A percentile compares a stretch with the other conserved stretches of the same genome.
Evolutionary conservation across 495 filamentous ascomycete species (phyloP).

Genomic region (Xylaria flabelliformis): DNA sequence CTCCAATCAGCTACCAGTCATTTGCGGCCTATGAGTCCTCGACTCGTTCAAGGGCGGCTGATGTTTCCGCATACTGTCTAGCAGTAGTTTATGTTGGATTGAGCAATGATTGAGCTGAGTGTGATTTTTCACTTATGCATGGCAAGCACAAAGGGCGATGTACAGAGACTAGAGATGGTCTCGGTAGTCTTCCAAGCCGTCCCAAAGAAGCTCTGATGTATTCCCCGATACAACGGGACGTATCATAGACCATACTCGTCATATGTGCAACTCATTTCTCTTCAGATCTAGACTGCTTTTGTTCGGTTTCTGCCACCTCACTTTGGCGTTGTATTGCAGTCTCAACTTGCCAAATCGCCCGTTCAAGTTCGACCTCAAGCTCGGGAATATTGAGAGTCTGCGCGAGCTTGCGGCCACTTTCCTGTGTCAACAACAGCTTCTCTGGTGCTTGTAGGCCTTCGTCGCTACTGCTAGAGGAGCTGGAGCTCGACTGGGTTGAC

Average conservation of each 20-base stretch:
- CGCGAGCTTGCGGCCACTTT: slow-evolving; percentile 68
- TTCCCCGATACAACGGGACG: no score
- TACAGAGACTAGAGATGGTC: neutral
- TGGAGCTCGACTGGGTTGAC: slow-evolving; percentile 41
- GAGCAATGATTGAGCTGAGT: neutral
- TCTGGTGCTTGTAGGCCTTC: slow-evolving; percentile 52
- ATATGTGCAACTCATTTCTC: neutral
- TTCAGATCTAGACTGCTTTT: slow-evolving; percentile 31
- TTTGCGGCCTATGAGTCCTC: neutral
- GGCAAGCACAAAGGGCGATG: neutral
- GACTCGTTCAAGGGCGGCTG: neutral
- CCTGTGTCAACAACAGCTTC: slow-evolving; percentile 63
- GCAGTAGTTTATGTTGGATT: neutral
- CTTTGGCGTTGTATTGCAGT: slow-evolving; percentile 63
- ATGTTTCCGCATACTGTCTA: neutral
- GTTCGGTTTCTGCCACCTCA: slow-evolving; percentile 33
- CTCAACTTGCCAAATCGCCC: slow-evolving; percentile 88
- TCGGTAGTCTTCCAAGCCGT: neutral
- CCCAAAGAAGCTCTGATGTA: neutral
- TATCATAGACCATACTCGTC: neutral
- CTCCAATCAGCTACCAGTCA: neutral
- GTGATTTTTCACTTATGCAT: neutral
- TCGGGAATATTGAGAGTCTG: slow-evolving; percentile 78
- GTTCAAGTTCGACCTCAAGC: slow-evolving; percentile 84
- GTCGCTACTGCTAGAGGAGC: slow-evolving; percentile 32